phyloP scores from a whole-genome alignment of 768 basidiomycete genomes.

The Kwoniella newhampshirensis region DNA sequence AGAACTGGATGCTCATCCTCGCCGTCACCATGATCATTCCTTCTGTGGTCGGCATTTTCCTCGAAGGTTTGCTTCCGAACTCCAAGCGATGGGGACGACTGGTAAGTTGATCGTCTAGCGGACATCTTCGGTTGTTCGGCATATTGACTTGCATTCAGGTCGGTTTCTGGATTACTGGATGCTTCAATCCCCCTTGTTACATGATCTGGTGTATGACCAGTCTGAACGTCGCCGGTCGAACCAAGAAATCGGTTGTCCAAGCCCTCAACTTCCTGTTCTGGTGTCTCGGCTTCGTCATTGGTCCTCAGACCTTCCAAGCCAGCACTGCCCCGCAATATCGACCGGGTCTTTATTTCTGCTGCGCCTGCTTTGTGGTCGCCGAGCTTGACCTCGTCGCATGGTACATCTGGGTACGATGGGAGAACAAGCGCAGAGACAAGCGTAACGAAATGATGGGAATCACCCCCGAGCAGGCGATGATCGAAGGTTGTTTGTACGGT shows the following conservation, averaged over 20 bases:
- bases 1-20: constrained; percentile 9
- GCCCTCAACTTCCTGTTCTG: constrained; percentile 15
- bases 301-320: constrained; percentile 29
- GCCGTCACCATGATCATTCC: constrained; percentile 11
- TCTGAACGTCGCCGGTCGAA: constrained; percentile 23
- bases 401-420: constrained; percentile 19
- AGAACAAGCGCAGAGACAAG: constrained; percentile 20
- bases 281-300: constrained; percentile 26
- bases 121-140: background rate
- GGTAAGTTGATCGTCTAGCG: constrained; percentile 3
- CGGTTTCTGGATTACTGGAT: constrained; percentile 26
- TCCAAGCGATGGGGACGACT: constrained; percentile 19
- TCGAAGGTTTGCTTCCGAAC: constrained; percentile 21
- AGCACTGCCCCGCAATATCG: constrained; percentile 21
- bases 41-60: constrained; percentile 20
- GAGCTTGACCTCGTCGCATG: constrained; percentile 9
- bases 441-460: constrained; percentile 3
- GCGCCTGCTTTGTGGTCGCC: constrained; percentile 15
- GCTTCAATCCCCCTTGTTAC: constrained; percentile 9
- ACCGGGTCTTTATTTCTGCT: constrained; percentile 21
- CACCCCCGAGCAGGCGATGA: constrained; percentile 11
- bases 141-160: constrained; percentile 3
- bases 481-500: constrained; percentile 19
- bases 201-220: constrained; percentile 16
- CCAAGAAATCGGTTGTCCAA: constrained; percentile 21